Conservation (phyloP, 306 rosid species). For the Astragalus membranaceus region DNA sequence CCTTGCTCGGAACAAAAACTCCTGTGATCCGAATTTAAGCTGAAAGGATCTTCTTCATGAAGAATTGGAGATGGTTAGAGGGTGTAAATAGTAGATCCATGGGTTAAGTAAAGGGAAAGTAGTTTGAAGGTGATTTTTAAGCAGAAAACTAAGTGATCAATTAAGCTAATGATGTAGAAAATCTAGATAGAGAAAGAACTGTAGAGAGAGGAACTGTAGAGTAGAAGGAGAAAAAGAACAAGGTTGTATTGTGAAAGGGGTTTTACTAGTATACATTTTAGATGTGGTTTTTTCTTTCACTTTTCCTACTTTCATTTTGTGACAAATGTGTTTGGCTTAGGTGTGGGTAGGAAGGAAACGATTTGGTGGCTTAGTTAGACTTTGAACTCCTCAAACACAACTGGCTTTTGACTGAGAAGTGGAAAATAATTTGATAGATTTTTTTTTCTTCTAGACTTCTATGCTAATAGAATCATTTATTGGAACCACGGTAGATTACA, state of each 20-base stretch:
- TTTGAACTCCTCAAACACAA: constrained; percentile 6
- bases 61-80: constrained; percentile 7
- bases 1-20: neutral
- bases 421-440: neutral
- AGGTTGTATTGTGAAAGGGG: neutral
- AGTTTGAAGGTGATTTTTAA: neutral
- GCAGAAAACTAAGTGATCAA: constrained; percentile 26
- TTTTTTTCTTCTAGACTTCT: neutral
- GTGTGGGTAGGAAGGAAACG: constrained; percentile 26
- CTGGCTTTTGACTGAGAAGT: neutral
- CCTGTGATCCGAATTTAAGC: constrained; percentile 24
- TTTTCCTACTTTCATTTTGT: constrained; percentile 2
- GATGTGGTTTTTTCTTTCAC: neutral
- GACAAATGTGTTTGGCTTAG: constrained; percentile 23
- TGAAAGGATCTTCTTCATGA: constrained; percentile 20
- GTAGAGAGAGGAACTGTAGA: constrained; percentile 20
- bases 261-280: neutral
- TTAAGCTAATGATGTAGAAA: constrained; percentile 23
- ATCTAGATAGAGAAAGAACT: constrained; percentile 38
- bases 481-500: too few species aligned
- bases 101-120: constrained; percentile 15
- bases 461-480: neutral
- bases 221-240: neutral
- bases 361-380: constrained; percentile 22
- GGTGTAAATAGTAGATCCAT: constrained; percentile 54